Conservation (phyloP, 148 eudicot genomes). For the Rhododendron williamsianum region DNA sequence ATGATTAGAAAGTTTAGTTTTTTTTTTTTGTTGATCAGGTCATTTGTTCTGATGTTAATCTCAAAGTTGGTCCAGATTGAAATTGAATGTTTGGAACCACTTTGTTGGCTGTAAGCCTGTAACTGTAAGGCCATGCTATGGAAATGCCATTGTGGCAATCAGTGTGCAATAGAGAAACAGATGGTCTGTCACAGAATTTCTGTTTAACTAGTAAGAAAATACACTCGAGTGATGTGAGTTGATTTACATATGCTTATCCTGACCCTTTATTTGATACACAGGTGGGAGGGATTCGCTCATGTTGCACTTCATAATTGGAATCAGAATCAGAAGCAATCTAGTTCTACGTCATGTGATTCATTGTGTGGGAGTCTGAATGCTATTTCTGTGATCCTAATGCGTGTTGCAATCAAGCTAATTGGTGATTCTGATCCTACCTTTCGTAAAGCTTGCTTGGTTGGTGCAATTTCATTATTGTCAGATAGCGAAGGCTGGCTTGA, state of each 20-base stretch:
- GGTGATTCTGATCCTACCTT: constrained; percentile 41
- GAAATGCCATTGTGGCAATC: not conserved
- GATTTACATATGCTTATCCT: not conserved
- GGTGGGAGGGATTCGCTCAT: constrained; percentile 94
- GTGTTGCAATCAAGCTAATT: constrained; percentile 50
- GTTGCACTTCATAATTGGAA: constrained; percentile 63
- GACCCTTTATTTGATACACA: constrained; percentile 20
- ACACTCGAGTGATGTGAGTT: not conserved
- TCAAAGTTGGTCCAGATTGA: not conserved
- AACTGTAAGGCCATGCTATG: not conserved
- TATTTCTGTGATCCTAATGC: constrained; percentile 48
- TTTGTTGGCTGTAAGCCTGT: not conserved
- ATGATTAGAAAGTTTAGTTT: no score
- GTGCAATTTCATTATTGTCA: constrained; percentile 41
- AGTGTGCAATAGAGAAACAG: not conserved
- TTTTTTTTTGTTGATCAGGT: no score
- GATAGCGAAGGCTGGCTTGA: constrained; percentile 33
- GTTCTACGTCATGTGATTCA: constrained; percentile 4
- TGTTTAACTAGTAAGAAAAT: not conserved
- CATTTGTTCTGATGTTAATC: not conserved
- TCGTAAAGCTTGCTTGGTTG: constrained; percentile 78
- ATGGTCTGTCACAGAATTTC: not conserved
- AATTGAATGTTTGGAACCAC: not conserved
- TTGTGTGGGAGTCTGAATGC: constrained; percentile 20
- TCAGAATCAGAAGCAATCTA: constrained; percentile 19